Base-by-base conservation (phyloP, 2,329 filamentous ascomycete genomes). In the Cadophora sp. region DNA sequence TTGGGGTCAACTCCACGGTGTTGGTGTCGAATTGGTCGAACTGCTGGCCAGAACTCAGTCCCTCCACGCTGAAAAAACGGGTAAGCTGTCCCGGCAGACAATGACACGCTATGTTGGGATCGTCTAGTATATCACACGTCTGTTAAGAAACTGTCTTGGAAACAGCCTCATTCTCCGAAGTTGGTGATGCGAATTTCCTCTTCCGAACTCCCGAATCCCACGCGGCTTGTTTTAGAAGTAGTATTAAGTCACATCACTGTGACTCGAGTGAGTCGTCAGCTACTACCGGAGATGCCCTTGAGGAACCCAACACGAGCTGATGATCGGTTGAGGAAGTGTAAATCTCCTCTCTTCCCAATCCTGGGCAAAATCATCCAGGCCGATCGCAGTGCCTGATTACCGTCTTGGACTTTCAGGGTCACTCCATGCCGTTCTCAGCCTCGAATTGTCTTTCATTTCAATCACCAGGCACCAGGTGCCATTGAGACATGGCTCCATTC, bases 401-500 rank as follows among this genome's bases (percentile, higher is more conserved):
- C 19, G 53, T 37, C 27, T 1, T 37, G 29, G 31, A 34, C 29
- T 37, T 37, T 14, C 29, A 34, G 31, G 31, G 53, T 19, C 29
- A 34, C 27, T 22, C 29, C 55, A 40, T 37, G 22, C 31, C 31
- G 19, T 37, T 26, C 34, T 37, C 29, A 37, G 55, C n/a, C 12
- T 26, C 34, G 31, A 14, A 40, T 40, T 59, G 31, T 1, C 16
- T 43, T 8, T 59, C 55, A 37, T 59, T 24, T 40, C 55, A 40
- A 16, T 59, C 55, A 26, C 16, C 55, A 26, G 29, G 31, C 55
- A 40, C 31, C 55, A 43, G n/a, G 50, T 53, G 26, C 14, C 24
- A 14, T 53, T 53, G 50, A 53, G 50, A 53, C 50, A 53, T 53
- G 50, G 14, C 50, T 53, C 26, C 50, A 53, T 53, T 53, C 50